These are phyloP conservation scores for Casuarina glauca DNA, from an alignment of 306 rosid species.

Conservation along the genomic window DNA sequence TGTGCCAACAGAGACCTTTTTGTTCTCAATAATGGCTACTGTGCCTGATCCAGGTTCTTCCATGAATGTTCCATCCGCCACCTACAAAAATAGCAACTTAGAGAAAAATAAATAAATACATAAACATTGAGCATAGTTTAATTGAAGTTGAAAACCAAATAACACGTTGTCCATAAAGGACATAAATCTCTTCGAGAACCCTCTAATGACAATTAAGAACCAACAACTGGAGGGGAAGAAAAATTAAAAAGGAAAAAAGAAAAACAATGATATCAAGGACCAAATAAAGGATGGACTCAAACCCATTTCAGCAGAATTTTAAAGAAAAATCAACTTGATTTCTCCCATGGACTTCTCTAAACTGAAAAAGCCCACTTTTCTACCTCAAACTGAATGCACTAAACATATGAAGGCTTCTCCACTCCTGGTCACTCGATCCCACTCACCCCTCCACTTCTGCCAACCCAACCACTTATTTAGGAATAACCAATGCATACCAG, in stretches of 20 bases:
- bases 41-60: slow-evolving; percentile 99
- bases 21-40: slow-evolving; percentile 68
- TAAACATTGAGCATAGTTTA: background rate
- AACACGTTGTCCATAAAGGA: background rate
- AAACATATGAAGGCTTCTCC: background rate
- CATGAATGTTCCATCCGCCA: slow-evolving; percentile 74
- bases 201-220: background rate
- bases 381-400: background rate
- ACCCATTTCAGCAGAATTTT: background rate
- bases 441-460: background rate
- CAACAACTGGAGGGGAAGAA: background rate
- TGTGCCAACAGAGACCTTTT: slow-evolving; percentile 82
- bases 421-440: background rate
- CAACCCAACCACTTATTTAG: background rate
- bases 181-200: background rate
- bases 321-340: too few relatives aligned
- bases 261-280: background rate
- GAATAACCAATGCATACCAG: background rate
- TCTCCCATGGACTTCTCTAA: too few relatives aligned
- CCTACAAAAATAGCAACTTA: slow-evolving; percentile 47
- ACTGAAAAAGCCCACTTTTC: too few relatives aligned
- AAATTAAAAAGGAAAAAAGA: background rate
- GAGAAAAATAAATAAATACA: slow-evolving; percentile 1
- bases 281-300: background rate
- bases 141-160: background rate